Evolutionary conservation across 371 early-diverging fungal genomes (phyloP).

Genomic region (Apophysomyces sp.): DNA sequence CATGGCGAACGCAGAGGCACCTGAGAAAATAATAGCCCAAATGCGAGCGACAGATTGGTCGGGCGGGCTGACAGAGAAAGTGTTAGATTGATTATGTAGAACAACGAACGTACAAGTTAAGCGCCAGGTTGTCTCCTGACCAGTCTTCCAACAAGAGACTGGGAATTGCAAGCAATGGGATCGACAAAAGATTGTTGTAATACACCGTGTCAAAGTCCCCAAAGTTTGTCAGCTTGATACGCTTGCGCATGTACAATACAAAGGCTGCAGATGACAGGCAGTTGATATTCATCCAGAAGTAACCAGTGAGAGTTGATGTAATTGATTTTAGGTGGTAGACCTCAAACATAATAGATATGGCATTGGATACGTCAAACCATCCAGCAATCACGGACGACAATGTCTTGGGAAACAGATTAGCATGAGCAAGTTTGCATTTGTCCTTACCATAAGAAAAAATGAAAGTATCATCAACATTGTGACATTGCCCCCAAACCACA

Average conservation of each 20-base stretch:
- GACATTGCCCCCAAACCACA: constrained; percentile 79
- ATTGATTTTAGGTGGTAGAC: constrained; percentile 21
- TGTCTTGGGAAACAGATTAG: constrained; percentile 43
- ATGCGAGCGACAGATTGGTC: constrained; percentile 55
- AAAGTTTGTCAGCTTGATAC: constrained; percentile 82
- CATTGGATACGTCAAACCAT: constrained; percentile 68
- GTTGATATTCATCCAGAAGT: constrained; percentile 88
- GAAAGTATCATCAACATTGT: constrained; percentile 79
- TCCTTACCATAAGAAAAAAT: constrained; percentile 84
- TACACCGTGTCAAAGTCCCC: constrained; percentile 98
- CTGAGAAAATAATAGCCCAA: constrained; percentile 78
- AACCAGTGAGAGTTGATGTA: constrained; percentile 53
- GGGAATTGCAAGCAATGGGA: constrained; percentile 82
- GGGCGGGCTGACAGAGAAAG: constrained; percentile 28
- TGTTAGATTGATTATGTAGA: too few species aligned
- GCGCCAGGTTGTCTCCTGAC: constrained; percentile 48
- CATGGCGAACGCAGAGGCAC: constrained; percentile 89
- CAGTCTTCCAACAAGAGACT: constrained; percentile 84
- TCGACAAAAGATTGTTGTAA: constrained; percentile 91
- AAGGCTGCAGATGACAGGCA: constrained; percentile 92
- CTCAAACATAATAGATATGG: constrained; percentile 32
- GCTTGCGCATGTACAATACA: constrained; percentile 88
- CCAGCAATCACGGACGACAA: constrained; percentile 91
- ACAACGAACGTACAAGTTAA: constrained; percentile 55
- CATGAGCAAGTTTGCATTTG: background rate